These are phyloP conservation scores for Chrysanthemum seticuspe DNA, from an alignment of 129 eudicot species.

Conservation along the genomic window DNA sequence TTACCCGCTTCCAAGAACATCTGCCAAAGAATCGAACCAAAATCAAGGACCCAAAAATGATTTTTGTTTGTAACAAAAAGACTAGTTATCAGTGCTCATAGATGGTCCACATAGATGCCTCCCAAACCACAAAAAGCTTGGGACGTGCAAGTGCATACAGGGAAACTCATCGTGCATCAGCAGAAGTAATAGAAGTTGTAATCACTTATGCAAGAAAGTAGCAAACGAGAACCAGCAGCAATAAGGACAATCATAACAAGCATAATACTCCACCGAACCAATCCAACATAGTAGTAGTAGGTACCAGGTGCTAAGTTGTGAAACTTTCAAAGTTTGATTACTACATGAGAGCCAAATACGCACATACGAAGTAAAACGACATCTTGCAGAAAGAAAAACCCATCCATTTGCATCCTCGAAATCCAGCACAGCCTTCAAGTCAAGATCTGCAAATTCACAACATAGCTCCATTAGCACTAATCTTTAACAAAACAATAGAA, in stretches of 20 bases:
- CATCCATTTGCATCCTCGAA: conserved; percentile 32
- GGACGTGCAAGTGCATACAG: conserved; percentile 24
- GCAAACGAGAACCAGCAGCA: conserved; percentile 56
- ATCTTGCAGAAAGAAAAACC: conserved; percentile 34
- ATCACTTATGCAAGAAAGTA: conserved; percentile 53
- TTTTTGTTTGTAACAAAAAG: conserved; percentile 29
- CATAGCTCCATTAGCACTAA: conserved; percentile 20
- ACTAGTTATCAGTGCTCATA: background rate
- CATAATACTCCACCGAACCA: conserved; percentile 49
- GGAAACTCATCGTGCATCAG: conserved; percentile 44
- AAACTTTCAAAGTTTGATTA: conserved; percentile 52
- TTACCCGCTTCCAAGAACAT: conserved; percentile 47
- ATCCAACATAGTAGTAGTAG: conserved; percentile 54
- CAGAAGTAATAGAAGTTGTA: conserved; percentile 45
- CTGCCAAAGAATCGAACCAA: conserved; percentile 12
- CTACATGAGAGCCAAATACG: conserved; percentile 36
- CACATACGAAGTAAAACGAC: conserved; percentile 43
- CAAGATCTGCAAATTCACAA: conserved; percentile 44
- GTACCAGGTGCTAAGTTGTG: conserved; percentile 54
- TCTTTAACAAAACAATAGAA: background rate
- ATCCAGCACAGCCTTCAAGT: conserved; percentile 31
- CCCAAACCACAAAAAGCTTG: conserved; percentile 15
- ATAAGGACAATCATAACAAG: conserved; percentile 54
- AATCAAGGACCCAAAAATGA: conserved; percentile 42
- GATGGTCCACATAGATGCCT: too few relatives aligned